Conservation (phyloP, 495 filamentous ascomycete species). For the Tetracladium marchalianum region DNA sequence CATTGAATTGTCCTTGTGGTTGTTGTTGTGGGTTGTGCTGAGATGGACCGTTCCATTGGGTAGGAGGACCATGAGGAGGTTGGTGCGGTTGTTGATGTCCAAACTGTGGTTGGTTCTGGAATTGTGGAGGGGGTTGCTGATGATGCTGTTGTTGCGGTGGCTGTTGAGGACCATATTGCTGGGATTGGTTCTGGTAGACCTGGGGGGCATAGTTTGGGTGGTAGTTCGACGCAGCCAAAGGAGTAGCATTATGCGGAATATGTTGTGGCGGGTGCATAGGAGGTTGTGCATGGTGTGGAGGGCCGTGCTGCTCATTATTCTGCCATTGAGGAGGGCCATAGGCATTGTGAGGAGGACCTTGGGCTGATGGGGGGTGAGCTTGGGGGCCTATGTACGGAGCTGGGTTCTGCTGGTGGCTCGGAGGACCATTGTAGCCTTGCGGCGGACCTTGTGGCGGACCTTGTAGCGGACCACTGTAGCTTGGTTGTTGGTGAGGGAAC, state of each 20-base stretch:
- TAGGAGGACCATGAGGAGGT: slow-evolving; percentile 21
- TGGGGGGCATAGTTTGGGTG: slow-evolving; percentile 43
- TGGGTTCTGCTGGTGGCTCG: slow-evolving; percentile 10
- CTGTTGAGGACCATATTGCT: slow-evolving; percentile 24
- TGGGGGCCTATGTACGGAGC: slow-evolving; percentile 20
- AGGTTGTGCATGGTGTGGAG: slow-evolving; percentile 14
- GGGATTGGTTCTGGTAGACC: slow-evolving; percentile 24
- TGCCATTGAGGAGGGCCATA: slow-evolving; percentile 14
- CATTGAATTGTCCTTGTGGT: slow-evolving; percentile 14
- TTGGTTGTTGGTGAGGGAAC: slow-evolving; percentile 15
- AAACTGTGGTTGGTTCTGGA: slow-evolving; percentile 19
- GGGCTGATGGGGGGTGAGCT: slow-evolving; percentile 14
- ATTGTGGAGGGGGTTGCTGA: slow-evolving; percentile 18
- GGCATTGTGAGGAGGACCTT: slow-evolving; percentile 4
- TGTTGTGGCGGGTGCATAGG: slow-evolving; percentile 28
- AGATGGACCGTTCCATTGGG: slow-evolving; percentile 9
- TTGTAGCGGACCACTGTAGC: slow-evolving; percentile 16
- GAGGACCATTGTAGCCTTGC: slow-evolving; percentile 11
- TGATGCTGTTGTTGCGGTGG: slow-evolving; percentile 22
- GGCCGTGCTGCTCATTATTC: slow-evolving; percentile 8
- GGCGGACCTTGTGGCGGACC: slow-evolving; percentile 14
- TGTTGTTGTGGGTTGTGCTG: slow-evolving; percentile 13
- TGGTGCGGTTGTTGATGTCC: slow-evolving; percentile 22
- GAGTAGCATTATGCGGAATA: slow-evolving; percentile 23
- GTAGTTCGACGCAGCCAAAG: slow-evolving; percentile 36